Conservation (phyloP, 345 rosid species). For the Kandelia obovata region DNA sequence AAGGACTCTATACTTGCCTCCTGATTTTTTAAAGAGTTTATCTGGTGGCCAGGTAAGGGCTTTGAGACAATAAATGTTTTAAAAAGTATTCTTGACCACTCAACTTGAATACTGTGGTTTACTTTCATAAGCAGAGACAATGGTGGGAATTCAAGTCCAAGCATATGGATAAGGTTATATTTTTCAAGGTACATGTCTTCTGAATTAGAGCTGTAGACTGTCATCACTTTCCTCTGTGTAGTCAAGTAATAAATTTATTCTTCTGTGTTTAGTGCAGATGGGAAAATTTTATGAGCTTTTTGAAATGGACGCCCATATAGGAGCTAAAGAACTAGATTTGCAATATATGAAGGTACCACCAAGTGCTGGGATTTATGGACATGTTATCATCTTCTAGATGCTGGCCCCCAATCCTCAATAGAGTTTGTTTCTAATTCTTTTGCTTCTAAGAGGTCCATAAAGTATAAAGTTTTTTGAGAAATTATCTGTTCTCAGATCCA, state of each 20-base stretch:
- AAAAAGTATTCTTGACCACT: slow-evolving; percentile 5
- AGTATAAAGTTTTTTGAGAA: too few relatives aligned
- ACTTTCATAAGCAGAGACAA: slow-evolving; percentile 62
- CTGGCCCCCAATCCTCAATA: background rate
- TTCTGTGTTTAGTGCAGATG: slow-evolving; percentile 53
- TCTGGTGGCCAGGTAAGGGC: slow-evolving; percentile 80
- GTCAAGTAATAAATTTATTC: slow-evolving; percentile 5
- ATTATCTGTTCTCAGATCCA: background rate
- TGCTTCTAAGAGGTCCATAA: too few relatives aligned
- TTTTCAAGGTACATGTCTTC: slow-evolving; percentile 69
- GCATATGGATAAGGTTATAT: slow-evolving; percentile 96
- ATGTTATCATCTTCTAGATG: background rate
- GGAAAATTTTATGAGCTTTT: slow-evolving; percentile 97
- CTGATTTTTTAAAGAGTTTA: slow-evolving; percentile 69
- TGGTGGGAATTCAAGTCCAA: slow-evolving; percentile 99
- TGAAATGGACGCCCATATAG: slow-evolving; percentile 98
- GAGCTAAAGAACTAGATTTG: slow-evolving; percentile 85
- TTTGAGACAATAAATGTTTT: slow-evolving; percentile 11
- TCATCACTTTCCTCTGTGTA: slow-evolving; percentile 2
- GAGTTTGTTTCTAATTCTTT: too few relatives aligned
- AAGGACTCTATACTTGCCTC: slow-evolving; percentile 82
- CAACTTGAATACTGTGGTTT: slow-evolving; percentile 17
- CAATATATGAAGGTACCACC: slow-evolving; percentile 94
- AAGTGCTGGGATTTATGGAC: background rate
- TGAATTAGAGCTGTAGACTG: background rate